Percentiles rank a stretch among this genome's conserved stretches.
phyloP scores from a whole-genome alignment of 257 asterid genomes.

The Salvia splendens region DNA sequence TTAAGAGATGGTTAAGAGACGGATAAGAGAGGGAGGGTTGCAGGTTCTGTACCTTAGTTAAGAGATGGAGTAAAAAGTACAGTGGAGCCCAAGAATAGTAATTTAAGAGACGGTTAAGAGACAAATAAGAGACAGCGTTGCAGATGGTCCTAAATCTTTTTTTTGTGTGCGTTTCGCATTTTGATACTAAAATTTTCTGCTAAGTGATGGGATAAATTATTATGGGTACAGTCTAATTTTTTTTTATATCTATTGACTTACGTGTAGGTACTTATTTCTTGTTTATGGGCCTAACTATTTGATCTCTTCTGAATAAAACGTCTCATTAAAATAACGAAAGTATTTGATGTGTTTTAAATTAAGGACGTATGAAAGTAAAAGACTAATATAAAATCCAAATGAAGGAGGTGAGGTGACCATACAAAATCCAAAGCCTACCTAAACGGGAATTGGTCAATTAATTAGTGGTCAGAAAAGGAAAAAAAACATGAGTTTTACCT shows the following conservation, averaged over 20 bases:
- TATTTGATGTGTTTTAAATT: too few species aligned
- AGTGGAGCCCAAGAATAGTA: too few species aligned
- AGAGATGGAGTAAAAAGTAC: too few species aligned
- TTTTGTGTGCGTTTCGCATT: neutral
- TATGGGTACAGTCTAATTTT: neutral
- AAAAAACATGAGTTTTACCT: conserved; percentile 12
- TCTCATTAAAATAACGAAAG: neutral
- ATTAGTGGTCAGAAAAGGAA: neutral
- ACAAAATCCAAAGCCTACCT: neutral
- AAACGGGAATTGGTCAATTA: conserved; percentile 2
- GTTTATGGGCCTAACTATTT: neutral
- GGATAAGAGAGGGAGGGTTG: too few species aligned
- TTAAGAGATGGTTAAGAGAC: too few species aligned
- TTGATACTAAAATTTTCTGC: neutral
- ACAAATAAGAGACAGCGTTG: too few species aligned
- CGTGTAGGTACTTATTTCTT: neutral
- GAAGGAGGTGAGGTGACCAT: too few species aligned
- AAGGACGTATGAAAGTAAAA: neutral
- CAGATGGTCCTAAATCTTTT: too few species aligned
- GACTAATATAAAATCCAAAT: neutral
- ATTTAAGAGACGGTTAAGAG: too few species aligned
- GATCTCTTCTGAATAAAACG: neutral
- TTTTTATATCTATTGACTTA: neutral
- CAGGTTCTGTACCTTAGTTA: too few species aligned
- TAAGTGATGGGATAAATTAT: neutral